Percentiles rank a stretch among this genome's conserved stretches.
Conservation (phyloP, 371 early-diverging fungal species). For the Mucor circinelloides region DNA sequence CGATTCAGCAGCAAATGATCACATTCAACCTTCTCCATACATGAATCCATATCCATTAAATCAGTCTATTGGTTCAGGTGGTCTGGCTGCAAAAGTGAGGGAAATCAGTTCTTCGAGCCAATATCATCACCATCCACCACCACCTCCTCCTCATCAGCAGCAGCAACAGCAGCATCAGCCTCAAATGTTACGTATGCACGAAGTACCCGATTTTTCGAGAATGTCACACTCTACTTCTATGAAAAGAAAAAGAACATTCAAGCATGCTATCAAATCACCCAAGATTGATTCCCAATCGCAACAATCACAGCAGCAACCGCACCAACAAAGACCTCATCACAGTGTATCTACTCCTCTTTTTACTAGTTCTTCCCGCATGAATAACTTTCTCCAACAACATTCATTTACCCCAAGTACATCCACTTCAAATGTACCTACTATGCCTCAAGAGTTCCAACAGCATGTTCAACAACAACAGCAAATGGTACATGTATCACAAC, state of each 20-base stretch:
- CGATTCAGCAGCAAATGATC: conserved; percentile 16
- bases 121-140: background rate
- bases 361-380: conserved; percentile 3
- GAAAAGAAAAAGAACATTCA: conserved; percentile 25
- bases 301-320: background rate
- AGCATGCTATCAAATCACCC: background rate
- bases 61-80: conserved; percentile 11
- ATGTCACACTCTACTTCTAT: conserved; percentile 24
- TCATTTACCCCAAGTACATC: background rate
- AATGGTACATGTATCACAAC: background rate
- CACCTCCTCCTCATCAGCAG: background rate
- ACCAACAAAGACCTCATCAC: conserved; percentile 9
- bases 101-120: conserved; percentile 16
- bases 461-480: background rate
- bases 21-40: background rate
- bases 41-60: conserved; percentile 4
- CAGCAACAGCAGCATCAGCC: background rate
- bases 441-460: background rate
- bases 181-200: conserved; percentile 13
- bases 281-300: background rate
- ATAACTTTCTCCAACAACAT: background rate
- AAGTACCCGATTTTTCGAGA: conserved; percentile 20
- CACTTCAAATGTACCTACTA: background rate
- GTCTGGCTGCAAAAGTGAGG: conserved; percentile 30
- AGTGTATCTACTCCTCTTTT: conserved; percentile 31